Evolutionary conservation across 495 filamentous ascomycete species (phyloP).

Genomic region (Aspergillus affinis): DNA sequence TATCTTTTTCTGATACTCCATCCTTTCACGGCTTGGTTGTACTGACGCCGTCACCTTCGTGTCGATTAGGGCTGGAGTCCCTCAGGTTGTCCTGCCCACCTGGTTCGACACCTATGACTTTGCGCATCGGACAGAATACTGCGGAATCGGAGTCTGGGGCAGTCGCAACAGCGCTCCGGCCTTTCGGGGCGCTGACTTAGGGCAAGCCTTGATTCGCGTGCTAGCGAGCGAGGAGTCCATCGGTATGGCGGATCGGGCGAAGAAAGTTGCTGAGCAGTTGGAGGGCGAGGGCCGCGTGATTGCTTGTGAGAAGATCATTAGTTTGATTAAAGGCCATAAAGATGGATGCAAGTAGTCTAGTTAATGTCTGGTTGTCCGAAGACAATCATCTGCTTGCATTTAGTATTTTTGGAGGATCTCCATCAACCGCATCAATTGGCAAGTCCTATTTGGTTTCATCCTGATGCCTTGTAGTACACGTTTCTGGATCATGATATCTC

Average conservation of each 20-base stretch:
- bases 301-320: slow-evolving; percentile 26
- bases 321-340: not conserved
- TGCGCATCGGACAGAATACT: slow-evolving; percentile 35
- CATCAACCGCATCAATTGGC: too few species aligned
- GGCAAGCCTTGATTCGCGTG: slow-evolving; percentile 18
- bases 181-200: slow-evolving; percentile 21
- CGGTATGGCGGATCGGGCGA: slow-evolving; percentile 14
- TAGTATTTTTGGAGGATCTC: too few species aligned
- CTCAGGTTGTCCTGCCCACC: slow-evolving; percentile 42
- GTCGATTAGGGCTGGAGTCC: slow-evolving; percentile 37
- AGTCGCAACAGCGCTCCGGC: slow-evolving; percentile 23
- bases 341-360: not conserved
- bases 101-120: slow-evolving; percentile 46
- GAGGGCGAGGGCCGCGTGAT: slow-evolving; percentile 22
- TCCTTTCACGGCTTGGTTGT: not conserved
- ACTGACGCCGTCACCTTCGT: not conserved
- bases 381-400: too few species aligned
- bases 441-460: too few species aligned
- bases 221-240: slow-evolving; percentile 14
- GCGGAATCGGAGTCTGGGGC: slow-evolving; percentile 44
- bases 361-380: too few species aligned
- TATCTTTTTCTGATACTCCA: too few species aligned
- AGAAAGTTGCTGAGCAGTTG: slow-evolving; percentile 14
- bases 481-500: too few species aligned
- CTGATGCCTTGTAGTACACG: too few species aligned